phyloP scores from a whole-genome alignment of 1,284 basidiomycete species.

The Psilocybe mexicana region DNA sequence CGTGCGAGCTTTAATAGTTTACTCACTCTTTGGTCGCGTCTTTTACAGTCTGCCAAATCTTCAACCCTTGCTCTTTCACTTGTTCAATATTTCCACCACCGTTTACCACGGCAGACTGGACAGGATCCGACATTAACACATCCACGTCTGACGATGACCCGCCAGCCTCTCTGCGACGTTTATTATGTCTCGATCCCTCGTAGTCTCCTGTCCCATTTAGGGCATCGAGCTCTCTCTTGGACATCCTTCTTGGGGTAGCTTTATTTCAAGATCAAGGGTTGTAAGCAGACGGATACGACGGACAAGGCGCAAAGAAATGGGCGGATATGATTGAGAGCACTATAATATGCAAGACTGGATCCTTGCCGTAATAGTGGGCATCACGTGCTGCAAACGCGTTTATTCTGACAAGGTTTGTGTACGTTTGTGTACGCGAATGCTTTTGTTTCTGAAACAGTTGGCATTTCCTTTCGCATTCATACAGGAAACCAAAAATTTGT shows the following conservation, averaged over 20 bases:
- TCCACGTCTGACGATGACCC: constrained; percentile 39
- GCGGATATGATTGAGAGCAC: constrained; percentile 17
- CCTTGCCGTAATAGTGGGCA: constrained; percentile 10
- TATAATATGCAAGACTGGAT: constrained; percentile 14
- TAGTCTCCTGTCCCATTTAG: constrained; percentile 49
- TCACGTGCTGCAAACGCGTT: constrained; percentile 26
- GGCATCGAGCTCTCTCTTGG: constrained; percentile 65
- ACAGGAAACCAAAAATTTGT: no score
- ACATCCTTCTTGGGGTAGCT: constrained; percentile 40
- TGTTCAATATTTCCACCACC: constrained; percentile 27
- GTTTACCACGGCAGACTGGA: constrained; percentile 24
- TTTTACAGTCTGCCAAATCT: constrained; percentile 72
- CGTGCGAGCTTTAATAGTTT: constrained; percentile 30
- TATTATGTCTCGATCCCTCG: constrained; percentile 56
- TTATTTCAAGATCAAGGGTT: constrained; percentile 1
- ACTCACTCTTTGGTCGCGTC: constrained; percentile 85
- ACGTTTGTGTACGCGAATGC: constrained; percentile 17
- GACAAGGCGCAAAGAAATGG: constrained; percentile 8
- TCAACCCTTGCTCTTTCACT: constrained; percentile 61
- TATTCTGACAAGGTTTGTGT: constrained; percentile 17
- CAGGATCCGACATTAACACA: constrained; percentile 34
- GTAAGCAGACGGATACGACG: neutral
- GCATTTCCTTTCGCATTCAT: no score
- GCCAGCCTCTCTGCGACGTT: constrained; percentile 63
- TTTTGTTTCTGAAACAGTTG: neutral